Evolutionary conservation across 1,284 basidiomycete genomes (phyloP).

Genomic region (Irpex sp.): DNA sequence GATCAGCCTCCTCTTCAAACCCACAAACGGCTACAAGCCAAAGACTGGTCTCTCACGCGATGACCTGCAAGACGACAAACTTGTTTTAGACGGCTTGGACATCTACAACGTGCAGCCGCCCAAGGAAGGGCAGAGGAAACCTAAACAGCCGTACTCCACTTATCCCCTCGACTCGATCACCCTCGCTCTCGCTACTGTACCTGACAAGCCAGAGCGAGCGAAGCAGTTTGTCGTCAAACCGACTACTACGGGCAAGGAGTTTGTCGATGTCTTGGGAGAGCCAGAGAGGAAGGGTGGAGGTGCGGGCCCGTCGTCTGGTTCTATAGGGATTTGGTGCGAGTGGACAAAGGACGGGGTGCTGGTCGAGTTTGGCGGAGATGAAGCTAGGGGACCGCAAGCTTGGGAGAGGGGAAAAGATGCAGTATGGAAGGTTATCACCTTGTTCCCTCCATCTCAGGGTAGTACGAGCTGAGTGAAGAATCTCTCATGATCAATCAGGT

Average conservation of each 20-base stretch:
- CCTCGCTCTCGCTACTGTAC: conserved; percentile 33
- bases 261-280: conserved; percentile 73
- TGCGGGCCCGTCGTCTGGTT: conserved; percentile 71
- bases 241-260: conserved; percentile 65
- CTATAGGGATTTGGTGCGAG: conserved; percentile 87
- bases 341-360: conserved; percentile 78
- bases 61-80: conserved; percentile 43
- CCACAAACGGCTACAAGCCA: conserved; percentile 56
- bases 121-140: conserved; percentile 21
- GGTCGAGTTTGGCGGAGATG: conserved; percentile 76
- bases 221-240: conserved; percentile 39
- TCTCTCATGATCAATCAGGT: neutral
- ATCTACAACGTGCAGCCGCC: conserved; percentile 60
- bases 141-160: conserved; percentile 43
- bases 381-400: conserved; percentile 71
- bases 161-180: conserved; percentile 47
- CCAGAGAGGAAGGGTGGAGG: conserved; percentile 85
- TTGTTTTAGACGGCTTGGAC: conserved; percentile 69
- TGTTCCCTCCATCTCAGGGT: conserved; percentile 41
- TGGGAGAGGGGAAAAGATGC: conserved; percentile 83
- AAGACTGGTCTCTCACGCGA: conserved; percentile 36
- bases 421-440: conserved; percentile 65
- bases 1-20: conserved; percentile 69
- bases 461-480: neutral
- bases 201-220: conserved; percentile 29